Evolutionary conservation across 2,329 filamentous ascomycete genomes (phyloP).

Genomic region (Fusarium sp.): DNA sequence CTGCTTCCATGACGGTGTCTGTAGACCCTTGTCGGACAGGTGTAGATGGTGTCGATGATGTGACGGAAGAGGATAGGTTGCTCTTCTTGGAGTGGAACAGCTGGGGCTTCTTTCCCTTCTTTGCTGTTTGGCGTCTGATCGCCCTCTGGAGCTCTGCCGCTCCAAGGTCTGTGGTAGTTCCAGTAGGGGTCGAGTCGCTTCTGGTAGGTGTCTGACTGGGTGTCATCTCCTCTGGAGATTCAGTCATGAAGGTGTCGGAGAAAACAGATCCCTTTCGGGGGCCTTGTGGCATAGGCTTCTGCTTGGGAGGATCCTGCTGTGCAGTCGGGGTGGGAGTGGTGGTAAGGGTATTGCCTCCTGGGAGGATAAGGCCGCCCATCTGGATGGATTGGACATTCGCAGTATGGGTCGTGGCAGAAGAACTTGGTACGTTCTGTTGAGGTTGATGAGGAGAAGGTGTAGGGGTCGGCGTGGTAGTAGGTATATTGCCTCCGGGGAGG

Average conservation of each 20-base stretch:
- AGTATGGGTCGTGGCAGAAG: neutral
- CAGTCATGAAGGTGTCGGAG: neutral
- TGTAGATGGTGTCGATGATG: neutral
- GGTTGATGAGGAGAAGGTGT: neutral
- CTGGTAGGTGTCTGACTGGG: neutral
- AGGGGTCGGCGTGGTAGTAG: neutral
- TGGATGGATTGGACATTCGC: neutral
- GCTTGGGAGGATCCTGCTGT: neutral
- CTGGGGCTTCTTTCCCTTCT: neutral
- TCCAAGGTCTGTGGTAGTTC: neutral
- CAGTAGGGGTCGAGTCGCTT: neutral
- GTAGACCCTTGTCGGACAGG: neutral
- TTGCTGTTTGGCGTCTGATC: neutral
- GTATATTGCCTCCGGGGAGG: neutral
- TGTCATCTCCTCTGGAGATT: neutral
- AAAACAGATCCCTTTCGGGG: neutral
- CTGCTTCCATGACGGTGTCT: neutral
- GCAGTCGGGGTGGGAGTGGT: neutral
- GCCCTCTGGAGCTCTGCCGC: conserved; percentile 1
- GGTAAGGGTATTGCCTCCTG: neutral
- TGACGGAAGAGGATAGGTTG: neutral
- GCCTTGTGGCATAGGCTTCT: neutral
- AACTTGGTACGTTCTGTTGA: neutral
- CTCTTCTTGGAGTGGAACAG: conserved; percentile 5
- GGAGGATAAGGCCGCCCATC: conserved; percentile 7